Percentiles rank a stretch among this genome's conserved stretches.
These are phyloP conservation scores for Fusarium heterosporum DNA, from an alignment of 2,329 filamentous ascomycete genomes.

Conservation along the genomic window DNA sequence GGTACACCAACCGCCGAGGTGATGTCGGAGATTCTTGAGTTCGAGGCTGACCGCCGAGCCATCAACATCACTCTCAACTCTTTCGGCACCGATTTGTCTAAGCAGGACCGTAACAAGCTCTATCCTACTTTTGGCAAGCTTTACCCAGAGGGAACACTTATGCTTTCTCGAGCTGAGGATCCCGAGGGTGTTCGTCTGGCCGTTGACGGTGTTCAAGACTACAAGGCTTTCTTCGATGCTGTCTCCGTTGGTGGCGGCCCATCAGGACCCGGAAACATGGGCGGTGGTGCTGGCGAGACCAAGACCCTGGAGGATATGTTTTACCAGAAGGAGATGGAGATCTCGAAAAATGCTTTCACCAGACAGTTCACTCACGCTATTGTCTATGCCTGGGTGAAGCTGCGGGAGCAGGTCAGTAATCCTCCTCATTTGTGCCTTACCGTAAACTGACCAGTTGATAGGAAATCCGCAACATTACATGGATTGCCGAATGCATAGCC, in stretches of 20 bases:
- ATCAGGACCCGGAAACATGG: constrained; percentile 84
- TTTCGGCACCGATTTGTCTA: constrained; percentile 94
- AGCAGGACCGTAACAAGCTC: constrained; percentile 93
- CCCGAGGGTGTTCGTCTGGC: constrained; percentile 93
- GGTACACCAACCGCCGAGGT: constrained; percentile 92
- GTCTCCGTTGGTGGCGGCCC: constrained; percentile 80
- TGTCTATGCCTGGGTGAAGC: constrained; percentile 97
- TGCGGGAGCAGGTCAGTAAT: constrained; percentile 87
- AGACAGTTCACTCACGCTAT: constrained; percentile 95
- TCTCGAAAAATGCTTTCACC: constrained; percentile 94
- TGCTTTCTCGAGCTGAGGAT: constrained; percentile 95
- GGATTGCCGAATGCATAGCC: constrained; percentile 99
- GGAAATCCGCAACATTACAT: constrained; percentile 99
- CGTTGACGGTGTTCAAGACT: constrained; percentile 92
- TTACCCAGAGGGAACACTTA: constrained; percentile 92
- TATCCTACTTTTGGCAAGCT: constrained; percentile 93
- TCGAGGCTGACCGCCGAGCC: constrained; percentile 94
- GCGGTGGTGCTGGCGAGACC: constrained; percentile 80
- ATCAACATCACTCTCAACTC: constrained; percentile 99
- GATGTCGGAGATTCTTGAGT: constrained; percentile 96
- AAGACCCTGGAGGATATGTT: constrained; percentile 97
- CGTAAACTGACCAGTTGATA: constrained; percentile 57
- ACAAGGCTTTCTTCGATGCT: constrained; percentile 95
- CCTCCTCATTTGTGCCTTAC: constrained; percentile 1
- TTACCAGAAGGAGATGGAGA: constrained; percentile 99